These are phyloP conservation scores for Alliaria petiolata DNA, from an alignment of 345 rosid genomes.

Conservation along the genomic window DNA sequence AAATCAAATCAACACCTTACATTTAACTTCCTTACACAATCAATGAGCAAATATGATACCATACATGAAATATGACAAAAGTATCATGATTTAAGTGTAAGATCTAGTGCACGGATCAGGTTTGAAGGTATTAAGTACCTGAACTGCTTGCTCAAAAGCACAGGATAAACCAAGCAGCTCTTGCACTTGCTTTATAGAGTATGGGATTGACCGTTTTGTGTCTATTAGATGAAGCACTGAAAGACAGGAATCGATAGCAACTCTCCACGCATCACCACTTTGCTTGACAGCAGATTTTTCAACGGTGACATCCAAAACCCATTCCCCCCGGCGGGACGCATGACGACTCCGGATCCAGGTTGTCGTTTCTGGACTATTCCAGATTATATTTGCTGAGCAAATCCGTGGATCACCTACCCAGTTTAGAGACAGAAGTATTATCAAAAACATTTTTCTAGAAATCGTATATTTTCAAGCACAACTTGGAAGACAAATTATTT, in stretches of 20 bases:
- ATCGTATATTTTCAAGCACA: not conserved
- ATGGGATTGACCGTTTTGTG: slow-evolving; percentile 76
- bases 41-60: not conserved
- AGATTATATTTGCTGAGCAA: slow-evolving; percentile 60
- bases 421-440: slow-evolving; percentile 17
- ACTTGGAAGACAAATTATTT: not conserved
- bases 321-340: slow-evolving; percentile 54
- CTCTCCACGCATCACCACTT: slow-evolving; percentile 97
- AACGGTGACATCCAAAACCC: slow-evolving; percentile 69
- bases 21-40: not conserved
- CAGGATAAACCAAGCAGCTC: slow-evolving; percentile 84
- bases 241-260: slow-evolving; percentile 79
- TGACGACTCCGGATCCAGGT: slow-evolving; percentile 66
- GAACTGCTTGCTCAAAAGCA: slow-evolving; percentile 89
- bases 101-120: not conserved
- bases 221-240: slow-evolving; percentile 79
- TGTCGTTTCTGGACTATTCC: slow-evolving; percentile 68
- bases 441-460: slow-evolving; percentile 1
- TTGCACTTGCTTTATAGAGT: slow-evolving; percentile 85
- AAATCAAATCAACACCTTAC: slow-evolving; percentile 17
- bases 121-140: slow-evolving; percentile 45
- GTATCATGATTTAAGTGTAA: not conserved
- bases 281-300: slow-evolving; percentile 70
- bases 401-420: slow-evolving; percentile 83
- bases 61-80: not conserved